Evolutionary conservation across 1,284 basidiomycete genomes (phyloP).

Genomic region (Quambalaria eucalypti): DNA sequence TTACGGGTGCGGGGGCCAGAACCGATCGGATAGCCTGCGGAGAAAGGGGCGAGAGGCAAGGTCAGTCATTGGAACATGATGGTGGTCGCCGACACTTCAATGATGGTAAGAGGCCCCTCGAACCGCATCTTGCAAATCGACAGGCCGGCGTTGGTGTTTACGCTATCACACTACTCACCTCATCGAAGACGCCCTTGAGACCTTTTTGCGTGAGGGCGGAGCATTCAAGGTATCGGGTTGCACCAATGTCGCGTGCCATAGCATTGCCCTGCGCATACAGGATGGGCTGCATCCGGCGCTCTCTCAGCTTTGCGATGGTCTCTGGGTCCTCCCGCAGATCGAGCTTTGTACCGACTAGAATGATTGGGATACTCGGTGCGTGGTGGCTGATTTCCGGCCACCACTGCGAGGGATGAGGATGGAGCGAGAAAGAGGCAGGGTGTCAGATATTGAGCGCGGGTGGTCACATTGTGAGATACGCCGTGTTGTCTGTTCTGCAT

Average conservation of each 20-base stretch:
- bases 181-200: conserved; percentile 45
- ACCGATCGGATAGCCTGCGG: conserved; percentile 3
- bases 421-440: not conserved
- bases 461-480: not conserved
- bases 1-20: conserved; percentile 37
- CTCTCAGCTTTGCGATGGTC: conserved; percentile 83
- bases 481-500: not conserved
- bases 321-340: conserved; percentile 89
- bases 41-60: not conserved
- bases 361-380: conserved; percentile 80
- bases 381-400: conserved; percentile 64
- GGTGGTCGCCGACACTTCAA: not conserved
- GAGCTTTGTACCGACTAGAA: conserved; percentile 94
- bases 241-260: conserved; percentile 87
- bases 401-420: conserved; percentile 39
- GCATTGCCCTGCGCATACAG: conserved; percentile 78
- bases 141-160: not conserved
- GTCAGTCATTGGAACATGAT: not conserved
- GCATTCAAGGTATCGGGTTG: conserved; percentile 85
- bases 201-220: conserved; percentile 94
- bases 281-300: conserved; percentile 89
- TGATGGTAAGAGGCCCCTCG: not conserved
- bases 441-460: conserved; percentile 2
- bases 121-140: not conserved
- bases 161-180: conserved; percentile 39